phyloP scores from a whole-genome alignment of 2,329 filamentous ascomycete genomes.

The Sporothrix variecibatus region DNA sequence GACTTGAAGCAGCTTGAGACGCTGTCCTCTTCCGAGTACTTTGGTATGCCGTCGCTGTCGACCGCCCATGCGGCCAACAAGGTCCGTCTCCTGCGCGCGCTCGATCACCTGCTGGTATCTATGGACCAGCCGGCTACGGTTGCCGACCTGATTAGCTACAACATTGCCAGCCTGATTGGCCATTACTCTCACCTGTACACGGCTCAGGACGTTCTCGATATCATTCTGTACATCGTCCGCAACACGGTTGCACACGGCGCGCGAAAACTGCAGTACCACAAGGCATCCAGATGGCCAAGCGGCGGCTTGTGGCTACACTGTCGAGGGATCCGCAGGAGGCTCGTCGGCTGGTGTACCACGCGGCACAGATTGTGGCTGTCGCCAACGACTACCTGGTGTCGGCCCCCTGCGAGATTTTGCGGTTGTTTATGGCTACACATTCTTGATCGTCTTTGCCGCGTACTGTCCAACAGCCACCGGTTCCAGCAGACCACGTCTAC shows the following conservation, averaged over 20 bases:
- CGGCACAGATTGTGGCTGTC: constrained; percentile 37
- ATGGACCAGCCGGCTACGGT: constrained; percentile 34
- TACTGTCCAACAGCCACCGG: constrained; percentile 32
- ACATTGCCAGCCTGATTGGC: constrained; percentile 35
- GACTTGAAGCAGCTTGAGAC: constrained; percentile 38
- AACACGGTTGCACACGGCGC: constrained; percentile 32
- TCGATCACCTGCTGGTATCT: constrained; percentile 31
- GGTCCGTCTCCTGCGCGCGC: constrained; percentile 29
- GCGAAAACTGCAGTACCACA: constrained; percentile 21
- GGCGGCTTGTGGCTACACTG: constrained; percentile 33
- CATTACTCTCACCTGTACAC: constrained; percentile 38
- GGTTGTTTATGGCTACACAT: constrained; percentile 39
- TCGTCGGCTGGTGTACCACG: constrained; percentile 36
- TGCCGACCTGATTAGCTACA: constrained; percentile 37
- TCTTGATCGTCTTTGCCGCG: constrained; percentile 35
- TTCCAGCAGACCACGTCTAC: not conserved
- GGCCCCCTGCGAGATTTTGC: constrained; percentile 38
- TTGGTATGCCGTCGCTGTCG: constrained; percentile 35
- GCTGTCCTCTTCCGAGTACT: constrained; percentile 34
- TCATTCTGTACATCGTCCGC: constrained; percentile 38
- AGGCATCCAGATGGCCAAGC: constrained; percentile 33
- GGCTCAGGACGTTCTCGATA: constrained; percentile 36
- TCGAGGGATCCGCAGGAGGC: constrained; percentile 31
- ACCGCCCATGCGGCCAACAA: constrained; percentile 35
- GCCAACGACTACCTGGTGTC: constrained; percentile 38